Evolutionary conservation across 192 early-diverging fungal genomes (phyloP), one percentile per base, ranked within the genome.

Genomic region (Entrophospora sp.): DNA sequence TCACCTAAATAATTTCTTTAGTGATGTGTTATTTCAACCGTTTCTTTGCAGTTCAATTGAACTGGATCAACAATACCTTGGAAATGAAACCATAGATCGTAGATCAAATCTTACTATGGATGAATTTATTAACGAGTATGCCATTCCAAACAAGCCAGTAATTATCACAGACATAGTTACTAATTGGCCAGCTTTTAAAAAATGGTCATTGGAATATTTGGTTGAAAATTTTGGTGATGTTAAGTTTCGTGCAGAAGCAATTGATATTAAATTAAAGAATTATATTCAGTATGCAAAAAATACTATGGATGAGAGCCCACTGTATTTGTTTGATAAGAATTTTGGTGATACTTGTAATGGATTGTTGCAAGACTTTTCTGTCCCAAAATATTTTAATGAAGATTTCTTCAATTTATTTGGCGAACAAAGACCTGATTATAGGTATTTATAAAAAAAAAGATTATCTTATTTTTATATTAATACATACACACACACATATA

Each of bases 281-380:
- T 89, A 89, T 52, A 69, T 75, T 45, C 40, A 61, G 6, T 89
- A 88, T 61, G 67, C 77, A 22, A 18, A 48, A 24, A 69, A 69
- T 5, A 73, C 69, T 4, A 71, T 73, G 49, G 83, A 86, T 36
- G 85, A 85, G 71, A 72, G 81, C 28, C 87, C 86, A 4, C 46
- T 88, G 14, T 88, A 87, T 53, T 64, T 89, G 62, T 88, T 88
- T 73, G 87, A 89, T 72, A 85, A 86, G 65, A 71, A 76, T 24
- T 84, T 82, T 69, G 75, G 72, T 24, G 71, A 74, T 7, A 52
- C 67, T 9, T 76, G 77, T 42, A 59, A 80, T 4, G 73, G 66
- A 14, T 73, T 87, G 20, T 14, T 73, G 34, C 62, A 76, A 1
- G 86, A 85, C 55, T 85, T 82, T 58, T 51, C 65, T 24, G 79